Evolutionary conservation across 805 yeast species (phyloP).

Genomic region (Ogataea nakhonphanomensis): DNA sequence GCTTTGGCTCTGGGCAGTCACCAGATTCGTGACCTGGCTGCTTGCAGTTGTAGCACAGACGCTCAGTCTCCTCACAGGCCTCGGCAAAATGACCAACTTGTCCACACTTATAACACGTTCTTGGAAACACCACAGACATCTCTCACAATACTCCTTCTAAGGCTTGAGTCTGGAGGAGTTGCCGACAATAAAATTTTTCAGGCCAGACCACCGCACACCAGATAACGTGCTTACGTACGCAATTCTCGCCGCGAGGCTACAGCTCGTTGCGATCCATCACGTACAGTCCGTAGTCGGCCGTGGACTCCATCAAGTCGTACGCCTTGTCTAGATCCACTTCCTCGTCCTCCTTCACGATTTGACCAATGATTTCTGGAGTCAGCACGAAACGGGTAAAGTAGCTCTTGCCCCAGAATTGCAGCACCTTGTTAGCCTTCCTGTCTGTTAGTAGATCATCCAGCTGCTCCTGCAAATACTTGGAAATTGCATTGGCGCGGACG

Average conservation of each 20-base stretch:
- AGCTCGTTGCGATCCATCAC: slow-evolving; percentile 29
- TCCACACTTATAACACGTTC: slow-evolving; percentile 91
- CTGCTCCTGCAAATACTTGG: slow-evolving; percentile 38
- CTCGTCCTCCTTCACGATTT: slow-evolving; percentile 48
- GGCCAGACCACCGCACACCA: slow-evolving; percentile 5
- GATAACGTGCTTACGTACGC: neutral
- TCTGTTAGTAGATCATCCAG: slow-evolving; percentile 32
- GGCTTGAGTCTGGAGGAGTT: slow-evolving; percentile 5
- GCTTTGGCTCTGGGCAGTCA: slow-evolving; percentile 87
- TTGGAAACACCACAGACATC: slow-evolving; percentile 38
- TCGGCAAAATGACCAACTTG: slow-evolving; percentile 89
- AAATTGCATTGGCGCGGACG: slow-evolving; percentile 50
- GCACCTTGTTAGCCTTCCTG: slow-evolving; percentile 38
- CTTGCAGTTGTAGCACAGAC: slow-evolving; percentile 90
- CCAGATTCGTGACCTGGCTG: slow-evolving; percentile 85
- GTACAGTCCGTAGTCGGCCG: slow-evolving; percentile 37
- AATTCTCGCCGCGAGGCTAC: neutral
- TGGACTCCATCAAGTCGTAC: slow-evolving; percentile 42
- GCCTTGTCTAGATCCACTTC: slow-evolving; percentile 40
- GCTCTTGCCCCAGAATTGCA: slow-evolving; percentile 58
- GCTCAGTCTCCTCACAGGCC: slow-evolving; percentile 77
- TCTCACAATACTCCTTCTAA: slow-evolving; percentile 11
- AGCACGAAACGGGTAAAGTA: slow-evolving; percentile 57
- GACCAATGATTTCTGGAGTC: slow-evolving; percentile 58
- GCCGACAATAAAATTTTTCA: slow-evolving; percentile 10